Conservation (phyloP, 2,329 filamentous ascomycete species). For the Hymenoscyphus infarciens region DNA sequence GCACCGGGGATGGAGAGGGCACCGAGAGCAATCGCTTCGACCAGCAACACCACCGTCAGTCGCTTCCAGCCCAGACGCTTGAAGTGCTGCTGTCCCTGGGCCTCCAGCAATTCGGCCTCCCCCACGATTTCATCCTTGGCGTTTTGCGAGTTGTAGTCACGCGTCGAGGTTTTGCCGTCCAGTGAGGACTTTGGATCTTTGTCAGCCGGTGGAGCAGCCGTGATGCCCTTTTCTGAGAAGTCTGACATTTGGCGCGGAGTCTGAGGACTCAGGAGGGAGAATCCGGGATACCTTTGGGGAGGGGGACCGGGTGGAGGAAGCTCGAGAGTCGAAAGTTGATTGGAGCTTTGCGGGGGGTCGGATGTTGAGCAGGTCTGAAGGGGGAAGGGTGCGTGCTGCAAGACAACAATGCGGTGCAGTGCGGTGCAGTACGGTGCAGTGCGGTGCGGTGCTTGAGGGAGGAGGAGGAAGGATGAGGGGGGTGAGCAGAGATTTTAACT, state of each 20-base stretch:
- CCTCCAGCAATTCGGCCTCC: slow-evolving; percentile 4
- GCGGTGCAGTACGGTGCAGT: too few species aligned
- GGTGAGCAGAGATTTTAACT: slow-evolving; percentile 9
- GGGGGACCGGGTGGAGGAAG: background rate
- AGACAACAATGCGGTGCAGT: too few species aligned
- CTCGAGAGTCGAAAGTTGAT: background rate
- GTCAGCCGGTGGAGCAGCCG: background rate
- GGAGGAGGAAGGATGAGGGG: background rate
- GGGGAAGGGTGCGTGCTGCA: background rate
- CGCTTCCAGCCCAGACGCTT: slow-evolving; percentile 44
- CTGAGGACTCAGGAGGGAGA: too few species aligned
- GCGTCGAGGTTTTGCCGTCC: background rate
- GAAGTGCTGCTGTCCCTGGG: slow-evolving; percentile 20
- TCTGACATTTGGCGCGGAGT: background rate
- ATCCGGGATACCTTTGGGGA: too few species aligned
- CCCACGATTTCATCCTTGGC: slow-evolving; percentile 6
- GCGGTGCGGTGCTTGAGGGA: background rate
- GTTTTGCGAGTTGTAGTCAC: slow-evolving; percentile 1
- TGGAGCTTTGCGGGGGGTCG: background rate
- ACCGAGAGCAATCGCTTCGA: slow-evolving; percentile 47
- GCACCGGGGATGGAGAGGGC: slow-evolving; percentile 26
- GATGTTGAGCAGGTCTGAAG: background rate
- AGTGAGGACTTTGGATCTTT: background rate
- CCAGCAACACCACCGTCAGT: slow-evolving; percentile 46
- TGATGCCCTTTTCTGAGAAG: background rate